A percentile compares a stretch with the other conserved stretches of the same genome.
These are phyloP conservation scores for Euphorbia pulcherrima DNA, from an alignment of 345 rosid genomes.

Conservation along the genomic window DNA sequence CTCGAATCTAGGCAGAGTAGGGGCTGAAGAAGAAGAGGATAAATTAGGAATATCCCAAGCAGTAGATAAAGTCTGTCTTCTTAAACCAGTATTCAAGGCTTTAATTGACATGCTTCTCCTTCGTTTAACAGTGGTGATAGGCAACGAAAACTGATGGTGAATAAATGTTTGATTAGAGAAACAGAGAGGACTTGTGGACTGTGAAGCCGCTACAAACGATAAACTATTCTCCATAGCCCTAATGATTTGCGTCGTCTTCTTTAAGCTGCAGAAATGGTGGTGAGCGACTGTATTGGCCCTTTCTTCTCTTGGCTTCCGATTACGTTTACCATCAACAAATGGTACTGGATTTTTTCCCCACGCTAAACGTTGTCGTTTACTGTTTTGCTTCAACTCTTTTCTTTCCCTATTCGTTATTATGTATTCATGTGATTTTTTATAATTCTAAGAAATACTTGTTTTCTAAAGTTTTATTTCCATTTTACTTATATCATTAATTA, in stretches of 20 bases:
- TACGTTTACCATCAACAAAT: not conserved
- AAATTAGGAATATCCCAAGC: constrained; percentile 58
- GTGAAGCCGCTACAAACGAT: constrained; percentile 23
- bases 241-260: not conserved
- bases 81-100: constrained; percentile 27
- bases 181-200: constrained; percentile 25
- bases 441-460: too few relatives aligned
- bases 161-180: constrained; percentile 22
- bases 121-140: constrained; percentile 11
- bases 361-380: not conserved
- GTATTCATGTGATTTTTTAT: too few relatives aligned
- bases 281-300: not conserved
- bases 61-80: constrained; percentile 49
- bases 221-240: constrained; percentile 38
- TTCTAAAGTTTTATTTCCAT: too few relatives aligned
- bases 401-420: too few relatives aligned
- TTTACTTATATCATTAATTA: too few relatives aligned
- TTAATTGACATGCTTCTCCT: constrained; percentile 32
- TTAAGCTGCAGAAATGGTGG: not conserved
- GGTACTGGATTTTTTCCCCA: not conserved
- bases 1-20: constrained; percentile 66
- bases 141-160: constrained; percentile 23
- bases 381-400: too few relatives aligned
- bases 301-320: not conserved
- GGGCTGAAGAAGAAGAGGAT: constrained; percentile 39